phyloP scores from a whole-genome alignment of 305 asterid genomes.

The Fraxinus angustifolia region DNA sequence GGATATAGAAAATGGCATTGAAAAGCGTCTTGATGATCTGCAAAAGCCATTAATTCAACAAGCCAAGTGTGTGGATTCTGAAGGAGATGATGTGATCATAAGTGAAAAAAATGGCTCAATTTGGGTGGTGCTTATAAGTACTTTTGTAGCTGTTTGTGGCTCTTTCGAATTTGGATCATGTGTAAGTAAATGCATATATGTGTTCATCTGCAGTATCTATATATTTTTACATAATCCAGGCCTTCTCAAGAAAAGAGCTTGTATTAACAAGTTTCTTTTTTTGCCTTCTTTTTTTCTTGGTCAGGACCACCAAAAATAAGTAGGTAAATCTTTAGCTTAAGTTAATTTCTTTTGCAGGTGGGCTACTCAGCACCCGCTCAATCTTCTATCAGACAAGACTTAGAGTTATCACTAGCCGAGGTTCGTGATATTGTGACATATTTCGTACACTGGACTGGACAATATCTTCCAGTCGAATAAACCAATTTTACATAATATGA shows the following conservation, averaged over 20 bases:
- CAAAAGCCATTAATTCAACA: conserved; percentile 52
- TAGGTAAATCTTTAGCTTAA: conserved; percentile 28
- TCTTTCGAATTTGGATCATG: conserved; percentile 79
- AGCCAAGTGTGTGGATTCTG: conserved; percentile 28
- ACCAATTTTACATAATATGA: not conserved
- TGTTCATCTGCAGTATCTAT: not conserved
- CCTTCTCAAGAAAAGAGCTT: not conserved
- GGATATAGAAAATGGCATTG: conserved; percentile 44
- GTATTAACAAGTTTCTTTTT: conserved; percentile 13
- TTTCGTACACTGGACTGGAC: not conserved
- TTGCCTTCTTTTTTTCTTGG: not conserved
- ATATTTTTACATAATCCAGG: not conserved
- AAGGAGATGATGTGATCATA: conserved; percentile 10
- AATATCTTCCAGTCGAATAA: not conserved
- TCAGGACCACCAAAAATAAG: conserved; percentile 27
- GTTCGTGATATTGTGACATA: conserved; percentile 23
- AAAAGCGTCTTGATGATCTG: conserved; percentile 29
- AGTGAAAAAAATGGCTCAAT: conserved; percentile 39
- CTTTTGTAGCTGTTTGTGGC: conserved; percentile 74
- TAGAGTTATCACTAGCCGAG: conserved; percentile 60
- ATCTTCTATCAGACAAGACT: conserved; percentile 61
- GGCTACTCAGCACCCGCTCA: conserved; percentile 84
- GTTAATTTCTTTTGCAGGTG: conserved; percentile 51
- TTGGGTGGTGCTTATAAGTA: conserved; percentile 60
- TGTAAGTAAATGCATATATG: conserved; percentile 41